Conservation (phyloP, 2,329 filamentous ascomycete species). For the Colletotrichum nymphaeae region DNA sequence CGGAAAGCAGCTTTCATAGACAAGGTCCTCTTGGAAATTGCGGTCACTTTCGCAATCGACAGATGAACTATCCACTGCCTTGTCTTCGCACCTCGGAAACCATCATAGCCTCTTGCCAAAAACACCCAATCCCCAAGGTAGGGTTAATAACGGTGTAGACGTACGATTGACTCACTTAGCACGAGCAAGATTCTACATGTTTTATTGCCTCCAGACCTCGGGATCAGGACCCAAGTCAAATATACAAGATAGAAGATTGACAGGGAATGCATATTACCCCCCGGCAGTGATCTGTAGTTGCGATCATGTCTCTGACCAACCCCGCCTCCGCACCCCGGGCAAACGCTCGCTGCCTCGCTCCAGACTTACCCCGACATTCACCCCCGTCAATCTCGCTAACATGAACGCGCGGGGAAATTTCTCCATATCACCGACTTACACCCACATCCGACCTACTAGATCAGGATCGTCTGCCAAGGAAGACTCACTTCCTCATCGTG, state of each 20-base stretch:
- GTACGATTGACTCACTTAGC: too few relatives aligned
- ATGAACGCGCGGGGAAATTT: constrained; percentile 19
- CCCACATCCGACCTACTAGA: background rate
- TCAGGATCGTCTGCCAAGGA: background rate
- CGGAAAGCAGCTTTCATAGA: too few relatives aligned
- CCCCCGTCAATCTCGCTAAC: constrained; percentile 7
- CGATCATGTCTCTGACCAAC: background rate
- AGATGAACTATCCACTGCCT: too few relatives aligned
- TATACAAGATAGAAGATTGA: too few relatives aligned
- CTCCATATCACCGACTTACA: background rate
- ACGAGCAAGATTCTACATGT: too few relatives aligned
- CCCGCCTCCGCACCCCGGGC: constrained; percentile 12
- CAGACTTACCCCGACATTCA: constrained; percentile 33
- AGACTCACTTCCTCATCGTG: background rate
- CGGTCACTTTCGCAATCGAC: too few relatives aligned
- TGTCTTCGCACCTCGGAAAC: too few relatives aligned
- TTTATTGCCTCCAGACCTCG: too few relatives aligned
- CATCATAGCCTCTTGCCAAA: too few relatives aligned
- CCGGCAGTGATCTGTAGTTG: background rate
- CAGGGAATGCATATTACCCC: background rate
- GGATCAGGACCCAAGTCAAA: background rate
- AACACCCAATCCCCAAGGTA: too few relatives aligned
- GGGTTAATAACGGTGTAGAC: too few relatives aligned
- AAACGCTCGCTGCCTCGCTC: constrained; percentile 15
- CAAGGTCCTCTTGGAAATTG: too few relatives aligned